phyloP scores from a whole-genome alignment of 768 basidiomycete species.

The Coprinopsis cinerea region DNA sequence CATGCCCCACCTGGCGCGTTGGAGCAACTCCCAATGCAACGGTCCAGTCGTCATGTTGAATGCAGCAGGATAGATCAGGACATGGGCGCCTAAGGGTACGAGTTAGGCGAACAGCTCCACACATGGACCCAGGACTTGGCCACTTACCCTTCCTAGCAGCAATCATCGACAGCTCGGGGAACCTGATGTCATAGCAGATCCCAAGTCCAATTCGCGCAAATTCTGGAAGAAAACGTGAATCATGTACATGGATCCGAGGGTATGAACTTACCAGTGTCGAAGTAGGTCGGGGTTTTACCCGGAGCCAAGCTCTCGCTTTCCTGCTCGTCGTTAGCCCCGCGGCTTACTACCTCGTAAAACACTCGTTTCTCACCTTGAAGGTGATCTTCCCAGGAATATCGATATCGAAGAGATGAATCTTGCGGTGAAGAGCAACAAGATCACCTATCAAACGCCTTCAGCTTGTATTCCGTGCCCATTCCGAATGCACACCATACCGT shows the following conservation, averaged over 20 bases:
- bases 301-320: slow-evolving; percentile 85
- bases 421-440: slow-evolving; percentile 83
- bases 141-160: slow-evolving; percentile 74
- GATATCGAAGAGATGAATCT: slow-evolving; percentile 96
- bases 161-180: slow-evolving; percentile 91
- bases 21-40: slow-evolving; percentile 91
- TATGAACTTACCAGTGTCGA: slow-evolving; percentile 71
- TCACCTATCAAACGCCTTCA: slow-evolving; percentile 45
- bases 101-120: neutral
- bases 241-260: neutral
- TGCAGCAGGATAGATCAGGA: slow-evolving; percentile 88
- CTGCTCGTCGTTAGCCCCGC: slow-evolving; percentile 32
- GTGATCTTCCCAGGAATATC: slow-evolving; percentile 91
- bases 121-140: neutral
- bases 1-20: slow-evolving; percentile 64
- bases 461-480: slow-evolving; percentile 5
- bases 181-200: slow-evolving; percentile 94
- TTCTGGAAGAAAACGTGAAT: slow-evolving; percentile 37
- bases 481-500: slow-evolving; percentile 38
- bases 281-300: slow-evolving; percentile 66
- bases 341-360: neutral
- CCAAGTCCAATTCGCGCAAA: slow-evolving; percentile 96
- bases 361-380: slow-evolving; percentile 55
- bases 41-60: slow-evolving; percentile 97
- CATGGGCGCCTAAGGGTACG: slow-evolving; percentile 60